Evolutionary conservation across 805 yeast genomes (phyloP).

Genomic region (Sungouiella thailandica): DNA sequence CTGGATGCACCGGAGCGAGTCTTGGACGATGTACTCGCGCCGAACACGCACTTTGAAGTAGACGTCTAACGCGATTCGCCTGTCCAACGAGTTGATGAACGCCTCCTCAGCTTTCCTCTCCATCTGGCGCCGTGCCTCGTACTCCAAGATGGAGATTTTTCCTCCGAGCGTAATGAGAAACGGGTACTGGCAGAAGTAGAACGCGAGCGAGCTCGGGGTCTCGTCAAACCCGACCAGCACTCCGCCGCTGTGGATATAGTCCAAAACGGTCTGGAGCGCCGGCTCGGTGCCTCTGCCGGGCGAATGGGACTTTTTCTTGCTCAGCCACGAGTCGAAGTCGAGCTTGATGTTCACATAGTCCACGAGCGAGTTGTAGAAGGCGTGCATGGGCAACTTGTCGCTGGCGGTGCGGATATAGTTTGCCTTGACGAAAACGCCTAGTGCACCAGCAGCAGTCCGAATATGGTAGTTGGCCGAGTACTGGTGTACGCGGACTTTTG

Average conservation of each 20-base stretch:
- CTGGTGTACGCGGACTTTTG: slow-evolving; percentile 46
- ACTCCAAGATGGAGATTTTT: slow-evolving; percentile 74
- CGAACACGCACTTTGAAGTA: slow-evolving; percentile 66
- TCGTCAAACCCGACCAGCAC: slow-evolving; percentile 5
- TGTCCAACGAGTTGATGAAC: slow-evolving; percentile 67
- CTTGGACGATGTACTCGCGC: slow-evolving; percentile 62
- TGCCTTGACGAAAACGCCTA: slow-evolving; percentile 53
- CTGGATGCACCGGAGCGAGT: slow-evolving; percentile 64
- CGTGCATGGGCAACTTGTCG: slow-evolving; percentile 26
- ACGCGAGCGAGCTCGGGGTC: slow-evolving; percentile 18
- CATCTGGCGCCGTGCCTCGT: slow-evolving; percentile 78
- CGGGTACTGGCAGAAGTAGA: slow-evolving; percentile 81
- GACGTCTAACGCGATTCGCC: slow-evolving; percentile 57
- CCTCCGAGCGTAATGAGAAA: slow-evolving; percentile 77
- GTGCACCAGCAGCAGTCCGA: slow-evolving; percentile 55
- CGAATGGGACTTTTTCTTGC: slow-evolving; percentile 21
- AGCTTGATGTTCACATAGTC: slow-evolving; percentile 72
- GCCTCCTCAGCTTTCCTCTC: slow-evolving; percentile 87
- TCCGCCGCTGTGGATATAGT: slow-evolving; percentile 40
- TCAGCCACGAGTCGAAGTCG: slow-evolving; percentile 80
- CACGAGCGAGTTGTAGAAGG: slow-evolving; percentile 73
- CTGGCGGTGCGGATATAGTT: slow-evolving; percentile 32
- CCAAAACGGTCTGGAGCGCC: slow-evolving; percentile 39
- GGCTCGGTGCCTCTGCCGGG: slow-evolving; percentile 14
- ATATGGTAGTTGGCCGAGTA: slow-evolving; percentile 85